Evolutionary conservation across 192 early-diverging fungal species (phyloP), one percentile per base, ranked within the genome.

Genomic region (Coemansia umbellata): DNA sequence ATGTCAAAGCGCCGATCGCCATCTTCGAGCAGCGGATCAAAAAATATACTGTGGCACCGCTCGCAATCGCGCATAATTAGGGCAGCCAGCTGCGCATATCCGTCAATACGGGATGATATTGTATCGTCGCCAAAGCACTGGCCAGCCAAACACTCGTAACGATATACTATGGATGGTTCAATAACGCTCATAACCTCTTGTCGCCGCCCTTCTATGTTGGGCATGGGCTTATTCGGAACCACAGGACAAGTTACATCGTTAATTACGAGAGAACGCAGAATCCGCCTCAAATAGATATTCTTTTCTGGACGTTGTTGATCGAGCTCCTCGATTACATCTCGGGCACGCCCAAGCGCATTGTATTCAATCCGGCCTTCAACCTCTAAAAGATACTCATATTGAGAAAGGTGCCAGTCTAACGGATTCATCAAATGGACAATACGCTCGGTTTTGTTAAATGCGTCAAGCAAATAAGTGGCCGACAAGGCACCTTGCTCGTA

Each of bases 1-100:
- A 78, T 56, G 42, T 78, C 75, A 43, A 60, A 78, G 23, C 75
- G 69, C 36, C 69, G 75, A 31, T 78, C 75, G 45, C 69, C 69
- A 35, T 67, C 61, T 8, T 60, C 56, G 37, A 72, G 55, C 22
- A 72, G 54, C n/a, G 63, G 37, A 31, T 67, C 56, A 4, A 64
- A 36, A 23, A 78, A 78, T 13, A 78, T 44, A 17, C 44, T 35
- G 31, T 44, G 18, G 64, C 69, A 72, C 18, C 53, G 50, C 39
- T 63, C 69, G 32, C 60, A 51, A 40, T 78, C 75, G 32, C 50
- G 35, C 37, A 66, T 54, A 10, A 78, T 51, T 30, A 61, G 39
- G 13, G 39, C 60, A 0, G 64, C 75, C 31, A 78, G 57, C 24
- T 50, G 60, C 22, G 69, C 64, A 30, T 64, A 72, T 15, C 68